phyloP scores from a whole-genome alignment of 2,329 filamentous ascomycete species.

The Zymoseptoria pseudotritici region DNA sequence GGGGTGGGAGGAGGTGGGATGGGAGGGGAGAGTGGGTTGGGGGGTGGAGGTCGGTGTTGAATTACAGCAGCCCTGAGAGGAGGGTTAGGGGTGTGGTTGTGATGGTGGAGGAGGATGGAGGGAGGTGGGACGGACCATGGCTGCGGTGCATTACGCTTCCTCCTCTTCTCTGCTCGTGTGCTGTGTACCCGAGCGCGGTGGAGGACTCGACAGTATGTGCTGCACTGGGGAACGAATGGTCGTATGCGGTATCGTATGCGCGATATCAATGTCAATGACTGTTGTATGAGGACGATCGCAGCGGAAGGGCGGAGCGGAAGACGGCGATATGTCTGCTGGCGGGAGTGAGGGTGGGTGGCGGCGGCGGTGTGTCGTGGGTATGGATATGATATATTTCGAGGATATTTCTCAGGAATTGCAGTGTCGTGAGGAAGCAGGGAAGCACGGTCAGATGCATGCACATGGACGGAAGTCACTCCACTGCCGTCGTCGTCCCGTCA shows the following conservation, averaged over 20 bases:
- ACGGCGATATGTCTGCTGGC: background rate
- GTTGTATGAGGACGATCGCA: background rate
- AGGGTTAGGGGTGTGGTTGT: background rate
- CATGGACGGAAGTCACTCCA: background rate
- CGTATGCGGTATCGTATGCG: background rate
- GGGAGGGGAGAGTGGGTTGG: background rate
- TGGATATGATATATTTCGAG: background rate
- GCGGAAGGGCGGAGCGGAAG: background rate
- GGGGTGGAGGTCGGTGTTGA: background rate
- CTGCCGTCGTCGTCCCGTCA: background rate
- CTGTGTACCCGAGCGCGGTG: background rate
- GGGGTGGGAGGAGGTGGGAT: background rate
- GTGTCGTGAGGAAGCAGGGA: too few species aligned
- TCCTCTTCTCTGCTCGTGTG: background rate
- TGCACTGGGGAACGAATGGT: background rate
- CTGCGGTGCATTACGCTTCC: constrained; percentile 5
- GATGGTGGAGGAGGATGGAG: background rate
- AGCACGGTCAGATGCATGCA: too few species aligned
- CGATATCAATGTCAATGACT: background rate
- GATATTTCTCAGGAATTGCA: background rate
- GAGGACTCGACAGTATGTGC: background rate
- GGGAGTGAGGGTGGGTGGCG: background rate
- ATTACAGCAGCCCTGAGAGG: constrained; percentile 2
- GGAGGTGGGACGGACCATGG: constrained; percentile 1
- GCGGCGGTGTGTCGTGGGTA: background rate